Percentiles rank a stretch among this genome's conserved stretches.
Conservation (phyloP, 805 yeast species). For the Starmerella sirachaensis region DNA sequence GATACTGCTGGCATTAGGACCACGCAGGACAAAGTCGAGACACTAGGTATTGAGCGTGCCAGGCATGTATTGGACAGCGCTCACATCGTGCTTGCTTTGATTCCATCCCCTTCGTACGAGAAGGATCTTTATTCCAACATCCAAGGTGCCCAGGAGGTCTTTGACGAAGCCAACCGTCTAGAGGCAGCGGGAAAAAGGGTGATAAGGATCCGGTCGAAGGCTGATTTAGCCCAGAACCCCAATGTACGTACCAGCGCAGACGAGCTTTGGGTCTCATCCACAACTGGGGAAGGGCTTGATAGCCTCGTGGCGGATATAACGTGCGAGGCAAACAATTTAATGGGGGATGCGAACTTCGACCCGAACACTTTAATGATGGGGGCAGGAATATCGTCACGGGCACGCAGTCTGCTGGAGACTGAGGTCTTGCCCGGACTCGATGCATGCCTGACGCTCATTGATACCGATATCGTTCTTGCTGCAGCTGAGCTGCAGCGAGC, state of each 20-base stretch:
- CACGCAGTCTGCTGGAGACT: slow-evolving; percentile 56
- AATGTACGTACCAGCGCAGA: neutral
- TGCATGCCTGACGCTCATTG: slow-evolving; percentile 25
- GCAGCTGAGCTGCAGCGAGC: slow-evolving; percentile 63
- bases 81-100: slow-evolving; percentile 56
- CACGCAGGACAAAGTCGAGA: slow-evolving; percentile 46
- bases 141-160: slow-evolving; percentile 8
- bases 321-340: slow-evolving; percentile 35
- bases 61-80: slow-evolving; percentile 44
- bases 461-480: slow-evolving; percentile 63
- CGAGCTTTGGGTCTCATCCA: slow-evolving; percentile 43
- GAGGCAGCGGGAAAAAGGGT: slow-evolving; percentile 18
- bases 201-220: slow-evolving; percentile 28
- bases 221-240: slow-evolving; percentile 20
- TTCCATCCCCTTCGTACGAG: slow-evolving; percentile 37
- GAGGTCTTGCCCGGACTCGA: slow-evolving; percentile 68
- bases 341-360: slow-evolving; percentile 35
- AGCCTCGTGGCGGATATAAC: slow-evolving; percentile 36
- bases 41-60: slow-evolving; percentile 74
- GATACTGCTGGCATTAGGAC: slow-evolving; percentile 87
- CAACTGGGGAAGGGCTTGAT: slow-evolving; percentile 43
- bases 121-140: too few relatives aligned
- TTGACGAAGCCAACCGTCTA: slow-evolving; percentile 15
- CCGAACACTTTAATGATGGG: slow-evolving; percentile 40
- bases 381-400: slow-evolving; percentile 59